phyloP scores from a whole-genome alignment of 306 rosid genomes.

The Prunus armeniaca region DNA sequence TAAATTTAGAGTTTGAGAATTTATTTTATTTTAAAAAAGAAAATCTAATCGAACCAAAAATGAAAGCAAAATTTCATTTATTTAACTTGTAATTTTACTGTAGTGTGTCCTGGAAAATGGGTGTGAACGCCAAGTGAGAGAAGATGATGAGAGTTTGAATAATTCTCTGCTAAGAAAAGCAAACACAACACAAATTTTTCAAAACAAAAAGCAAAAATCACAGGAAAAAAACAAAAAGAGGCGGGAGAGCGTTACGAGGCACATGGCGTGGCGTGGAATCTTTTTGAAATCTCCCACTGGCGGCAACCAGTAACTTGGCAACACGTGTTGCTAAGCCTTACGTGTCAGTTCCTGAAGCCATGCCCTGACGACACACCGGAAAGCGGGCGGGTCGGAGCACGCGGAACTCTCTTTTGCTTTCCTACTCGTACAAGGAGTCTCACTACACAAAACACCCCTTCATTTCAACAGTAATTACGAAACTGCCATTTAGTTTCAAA shows the following conservation, averaged over 20 bases:
- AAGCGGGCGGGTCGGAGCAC: conserved; percentile 5
- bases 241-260: conserved; percentile 14
- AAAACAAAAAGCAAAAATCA: neutral
- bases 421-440: neutral
- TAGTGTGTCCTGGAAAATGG: neutral
- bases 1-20: no score
- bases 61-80: neutral
- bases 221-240: neutral
- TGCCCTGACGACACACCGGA: neutral
- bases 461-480: neutral
- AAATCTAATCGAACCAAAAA: neutral
- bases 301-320: neutral
- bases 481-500: neutral
- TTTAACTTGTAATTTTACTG: neutral
- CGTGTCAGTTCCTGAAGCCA: conserved; percentile 14
- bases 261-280: conserved; percentile 41
- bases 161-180: neutral
- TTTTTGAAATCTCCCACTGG: neutral
- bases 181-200: no score
- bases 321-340: conserved; percentile 21
- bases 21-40: no score
- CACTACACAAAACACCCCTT: neutral
- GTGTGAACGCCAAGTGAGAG: neutral
- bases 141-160: neutral
- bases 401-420: conserved; percentile 9